Evolutionary conservation across 768 basidiomycete species (phyloP).

Genomic region (Daedaleopsis sinensis): DNA sequence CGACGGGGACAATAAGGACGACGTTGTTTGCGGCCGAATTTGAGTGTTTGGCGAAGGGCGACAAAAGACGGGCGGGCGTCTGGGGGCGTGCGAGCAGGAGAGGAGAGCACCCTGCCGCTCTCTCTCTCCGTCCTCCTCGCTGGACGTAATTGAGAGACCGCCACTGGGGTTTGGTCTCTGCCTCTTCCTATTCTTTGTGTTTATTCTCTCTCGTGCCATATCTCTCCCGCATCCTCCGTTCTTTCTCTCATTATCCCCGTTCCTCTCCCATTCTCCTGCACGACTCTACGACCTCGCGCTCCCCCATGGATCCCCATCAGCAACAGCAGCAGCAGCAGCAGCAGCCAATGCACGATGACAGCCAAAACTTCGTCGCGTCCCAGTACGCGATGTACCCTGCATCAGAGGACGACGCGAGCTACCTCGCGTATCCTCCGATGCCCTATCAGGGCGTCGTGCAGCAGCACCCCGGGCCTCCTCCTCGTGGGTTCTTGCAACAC

Average conservation of each 20-base stretch:
- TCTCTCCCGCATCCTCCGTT: slow-evolving; percentile 32
- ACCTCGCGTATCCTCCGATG: slow-evolving; percentile 48
- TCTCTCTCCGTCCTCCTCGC: slow-evolving; percentile 20
- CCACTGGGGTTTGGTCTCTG: slow-evolving; percentile 26
- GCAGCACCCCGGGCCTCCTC: slow-evolving; percentile 52
- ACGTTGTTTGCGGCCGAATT: slow-evolving; percentile 16
- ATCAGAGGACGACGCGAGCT: slow-evolving; percentile 35
- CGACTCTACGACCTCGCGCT: slow-evolving; percentile 21
- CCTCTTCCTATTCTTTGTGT: slow-evolving; percentile 31
- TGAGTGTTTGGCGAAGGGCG: slow-evolving; percentile 1
- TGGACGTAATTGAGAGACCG: slow-evolving; percentile 31
- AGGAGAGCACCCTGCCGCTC: no score
- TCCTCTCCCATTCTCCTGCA: slow-evolving; percentile 27
- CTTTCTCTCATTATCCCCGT: slow-evolving; percentile 26
- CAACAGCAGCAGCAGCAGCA: slow-evolving; percentile 29
- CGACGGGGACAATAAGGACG: slow-evolving; percentile 6
- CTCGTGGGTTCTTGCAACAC: slow-evolving; percentile 62
- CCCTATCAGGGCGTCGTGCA: slow-evolving; percentile 52
- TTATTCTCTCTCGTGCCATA: slow-evolving; percentile 16
- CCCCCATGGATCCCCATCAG: slow-evolving; percentile 27
- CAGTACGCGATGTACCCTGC: slow-evolving; percentile 38
- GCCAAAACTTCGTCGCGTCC: slow-evolving; percentile 30
- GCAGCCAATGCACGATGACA: slow-evolving; percentile 35
- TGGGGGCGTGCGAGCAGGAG: slow-evolving; percentile 21
- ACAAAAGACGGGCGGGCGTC: slow-evolving; percentile 14